A percentile compares a stretch with the other conserved stretches of the same genome.
phyloP scores from a whole-genome alignment of 257 asterid genomes.

The Petunia secreta region DNA sequence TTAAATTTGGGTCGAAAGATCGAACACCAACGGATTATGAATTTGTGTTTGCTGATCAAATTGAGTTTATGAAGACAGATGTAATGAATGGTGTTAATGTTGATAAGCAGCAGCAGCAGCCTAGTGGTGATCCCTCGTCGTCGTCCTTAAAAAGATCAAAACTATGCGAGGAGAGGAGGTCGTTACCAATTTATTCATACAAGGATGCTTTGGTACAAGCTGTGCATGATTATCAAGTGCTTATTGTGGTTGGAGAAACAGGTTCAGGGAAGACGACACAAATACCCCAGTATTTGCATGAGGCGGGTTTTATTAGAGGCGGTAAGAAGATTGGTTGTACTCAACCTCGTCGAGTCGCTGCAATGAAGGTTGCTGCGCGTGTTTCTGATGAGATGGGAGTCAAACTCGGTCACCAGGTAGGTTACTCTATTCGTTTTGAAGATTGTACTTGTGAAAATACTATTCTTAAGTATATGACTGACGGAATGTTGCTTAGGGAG shows the following conservation, averaged over 20 bases:
- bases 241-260: slow-evolving; percentile 94
- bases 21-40: slow-evolving; percentile 55
- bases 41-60: slow-evolving; percentile 88
- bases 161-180: slow-evolving; percentile 64
- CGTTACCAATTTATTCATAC: slow-evolving; percentile 74
- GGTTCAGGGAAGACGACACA: slow-evolving; percentile 97
- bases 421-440: slow-evolving; percentile 93
- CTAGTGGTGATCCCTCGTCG: too few relatives aligned
- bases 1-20: slow-evolving; percentile 72
- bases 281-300: slow-evolving; percentile 94
- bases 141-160: neutral
- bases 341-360: slow-evolving; percentile 97
- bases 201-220: slow-evolving; percentile 82
- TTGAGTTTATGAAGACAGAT: slow-evolving; percentile 73
- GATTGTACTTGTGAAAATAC: slow-evolving; percentile 94
- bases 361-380: slow-evolving; percentile 96
- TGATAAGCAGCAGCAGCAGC: slow-evolving; percentile 29
- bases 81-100: slow-evolving; percentile 79
- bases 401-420: slow-evolving; percentile 91
- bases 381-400: slow-evolving; percentile 94
- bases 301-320: slow-evolving; percentile 76
- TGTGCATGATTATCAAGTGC: slow-evolving; percentile 78
- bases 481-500: slow-evolving; percentile 89
- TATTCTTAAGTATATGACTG: slow-evolving; percentile 87
- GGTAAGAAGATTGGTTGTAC: slow-evolving; percentile 98